These are phyloP conservation scores for Microsporum canis DNA, from an alignment of 2,329 filamentous ascomycete genomes.

Conservation along the genomic window DNA sequence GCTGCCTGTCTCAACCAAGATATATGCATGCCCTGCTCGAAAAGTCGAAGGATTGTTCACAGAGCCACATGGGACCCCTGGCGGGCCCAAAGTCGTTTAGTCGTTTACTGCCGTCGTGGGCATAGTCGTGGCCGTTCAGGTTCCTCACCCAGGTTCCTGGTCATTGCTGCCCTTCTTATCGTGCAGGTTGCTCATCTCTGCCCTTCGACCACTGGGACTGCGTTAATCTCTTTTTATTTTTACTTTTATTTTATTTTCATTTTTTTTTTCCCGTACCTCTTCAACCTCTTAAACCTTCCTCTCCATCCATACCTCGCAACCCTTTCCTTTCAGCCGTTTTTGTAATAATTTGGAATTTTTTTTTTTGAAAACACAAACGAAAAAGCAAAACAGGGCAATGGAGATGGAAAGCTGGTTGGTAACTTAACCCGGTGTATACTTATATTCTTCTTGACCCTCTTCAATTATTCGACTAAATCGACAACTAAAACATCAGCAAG, in stretches of 20 bases:
- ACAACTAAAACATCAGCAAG: neutral
- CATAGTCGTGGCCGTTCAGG: neutral
- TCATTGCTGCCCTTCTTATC: neutral
- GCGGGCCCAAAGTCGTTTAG: neutral
- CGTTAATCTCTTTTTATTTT: neutral
- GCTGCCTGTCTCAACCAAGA: constrained; percentile 1
- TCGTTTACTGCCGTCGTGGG: neutral
- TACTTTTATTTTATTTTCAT: neutral
- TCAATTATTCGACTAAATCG: neutral
- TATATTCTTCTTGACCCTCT: constrained; percentile 1
- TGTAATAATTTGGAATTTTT: constrained; percentile 3
- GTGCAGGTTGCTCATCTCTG: neutral
- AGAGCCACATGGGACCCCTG: constrained; percentile 2
- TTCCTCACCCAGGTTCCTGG: neutral
- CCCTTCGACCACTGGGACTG: neutral
- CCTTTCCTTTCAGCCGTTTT: neutral
- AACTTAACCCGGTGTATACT: neutral
- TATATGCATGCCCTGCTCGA: neutral
- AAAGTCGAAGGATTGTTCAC: neutral
- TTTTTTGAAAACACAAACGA: neutral
- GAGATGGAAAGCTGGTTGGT: neutral
- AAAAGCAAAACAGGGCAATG: neutral
- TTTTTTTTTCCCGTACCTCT: neutral
- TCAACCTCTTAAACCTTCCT: neutral
- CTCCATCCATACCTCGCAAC: constrained; percentile 1